Evolutionary conservation across 805 yeast genomes (phyloP).

Genomic region (Torulaspora gathmanii): DNA sequence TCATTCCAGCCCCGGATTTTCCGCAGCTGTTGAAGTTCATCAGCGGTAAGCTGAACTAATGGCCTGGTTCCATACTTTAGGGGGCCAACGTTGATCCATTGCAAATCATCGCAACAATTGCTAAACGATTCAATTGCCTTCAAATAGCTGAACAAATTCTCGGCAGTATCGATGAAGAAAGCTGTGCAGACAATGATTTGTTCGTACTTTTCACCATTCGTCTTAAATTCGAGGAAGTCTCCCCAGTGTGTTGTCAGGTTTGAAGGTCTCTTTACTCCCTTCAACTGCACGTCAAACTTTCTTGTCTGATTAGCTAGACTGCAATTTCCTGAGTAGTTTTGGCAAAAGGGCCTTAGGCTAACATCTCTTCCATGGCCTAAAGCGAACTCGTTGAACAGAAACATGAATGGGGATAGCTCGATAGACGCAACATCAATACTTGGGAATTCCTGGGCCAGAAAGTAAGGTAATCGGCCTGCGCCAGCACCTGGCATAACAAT

Average conservation of each 20-base stretch:
- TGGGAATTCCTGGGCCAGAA: constrained; percentile 41
- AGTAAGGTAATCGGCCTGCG: constrained; percentile 70
- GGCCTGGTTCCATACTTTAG: constrained; percentile 87
- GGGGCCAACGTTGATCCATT: constrained; percentile 92
- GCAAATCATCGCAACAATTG: constrained; percentile 42
- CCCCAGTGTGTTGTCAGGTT: constrained; percentile 49
- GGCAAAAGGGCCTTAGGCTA: constrained; percentile 49
- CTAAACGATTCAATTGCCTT: constrained; percentile 53
- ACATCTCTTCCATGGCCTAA: constrained; percentile 34
- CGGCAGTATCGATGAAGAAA: constrained; percentile 90
- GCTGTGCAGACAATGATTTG: constrained; percentile 58
- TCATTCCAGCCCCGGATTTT: constrained; percentile 60
- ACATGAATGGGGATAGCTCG: constrained; percentile 76
- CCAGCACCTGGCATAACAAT: constrained; percentile 87
- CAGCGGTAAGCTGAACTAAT: constrained; percentile 62
- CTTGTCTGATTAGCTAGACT: constrained; percentile 48
- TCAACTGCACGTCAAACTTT: constrained; percentile 28
- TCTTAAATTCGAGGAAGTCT: constrained; percentile 57
- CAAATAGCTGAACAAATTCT: constrained; percentile 70
- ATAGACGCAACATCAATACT: constrained; percentile 58
- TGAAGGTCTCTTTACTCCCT: constrained; percentile 38
- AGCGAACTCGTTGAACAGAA: constrained; percentile 57
- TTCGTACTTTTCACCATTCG: constrained; percentile 34
- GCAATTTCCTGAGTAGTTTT: constrained; percentile 64
- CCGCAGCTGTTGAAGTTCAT: constrained; percentile 60